Evolutionary conservation across 768 basidiomycete genomes (phyloP), one percentile per base, ranked within the genome.

Genomic region (Tulasnella calospora): DNA sequence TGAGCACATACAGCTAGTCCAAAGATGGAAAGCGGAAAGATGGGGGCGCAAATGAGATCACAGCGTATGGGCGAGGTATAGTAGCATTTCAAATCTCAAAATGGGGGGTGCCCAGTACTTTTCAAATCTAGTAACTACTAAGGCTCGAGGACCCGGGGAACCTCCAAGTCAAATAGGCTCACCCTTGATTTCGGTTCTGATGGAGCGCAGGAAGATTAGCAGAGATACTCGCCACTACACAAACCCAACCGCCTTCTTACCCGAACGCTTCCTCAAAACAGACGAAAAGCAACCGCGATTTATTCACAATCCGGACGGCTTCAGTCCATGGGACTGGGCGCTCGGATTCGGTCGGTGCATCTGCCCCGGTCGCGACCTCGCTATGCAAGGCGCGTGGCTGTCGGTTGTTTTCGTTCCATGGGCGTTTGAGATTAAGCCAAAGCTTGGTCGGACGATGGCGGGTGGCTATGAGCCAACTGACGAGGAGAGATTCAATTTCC

Each of bases 311-410:
- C 33, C 61, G 5, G 27, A 67, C 61, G 61, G 33, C 15, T 10
- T 74, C 23, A 36, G 46, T 55, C 73, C 73, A 23, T 23, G 44
- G 46, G 44, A 44, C 46, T 74, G 33, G 44, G 51, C 44, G 8
- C 55, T 74, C 27, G 73, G 73, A 3, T 51, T 74, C 46, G 73
- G 73, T 44, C 73, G 73, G 36, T 27, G 73, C 17, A 23, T 47
- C 27, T 74, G 73, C 51, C 73, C 73, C 33, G 44, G 73, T 33
- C 30, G 44, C 15, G 73, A 74, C 27, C 73, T 74, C 38, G 73
- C 44, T 12, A 44, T 74, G 33, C n/a, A 74, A 27, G 51, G 27
- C 19, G 73, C 23, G 21, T 74, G 44, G 33, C 15, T 74, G 13
- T 44, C 73, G 3, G 46, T 46, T 0, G 46, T 23, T 19, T 30